phyloP scores from a whole-genome alignment of 768 basidiomycete genomes.

The Kwoniella botswanensis region DNA sequence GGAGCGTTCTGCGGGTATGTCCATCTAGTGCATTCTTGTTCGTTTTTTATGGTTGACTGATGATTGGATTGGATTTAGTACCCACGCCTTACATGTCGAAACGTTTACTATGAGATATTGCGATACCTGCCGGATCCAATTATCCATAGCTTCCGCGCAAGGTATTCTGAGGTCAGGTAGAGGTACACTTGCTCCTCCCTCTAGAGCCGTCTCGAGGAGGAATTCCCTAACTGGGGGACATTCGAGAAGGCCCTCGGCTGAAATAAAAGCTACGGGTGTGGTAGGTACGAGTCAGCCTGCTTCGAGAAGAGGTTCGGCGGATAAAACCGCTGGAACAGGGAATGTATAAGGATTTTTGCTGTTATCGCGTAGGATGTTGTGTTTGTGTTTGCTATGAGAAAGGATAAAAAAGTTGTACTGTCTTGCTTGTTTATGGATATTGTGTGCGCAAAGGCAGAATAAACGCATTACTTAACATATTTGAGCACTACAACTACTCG shows the following conservation, averaged over 20 bases:
- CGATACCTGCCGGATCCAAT: constrained; percentile 45
- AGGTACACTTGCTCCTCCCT: constrained; percentile 29
- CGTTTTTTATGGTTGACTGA: not conserved
- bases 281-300: constrained; percentile 11
- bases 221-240: constrained; percentile 13
- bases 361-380: not conserved
- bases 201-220: constrained; percentile 22
- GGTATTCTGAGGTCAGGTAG: constrained; percentile 34
- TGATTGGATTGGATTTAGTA: constrained; percentile 14
- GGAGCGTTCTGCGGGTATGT: constrained; percentile 54
- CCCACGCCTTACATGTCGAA: constrained; percentile 49
- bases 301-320: constrained; percentile 22
- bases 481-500: no score
- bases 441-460: no score
- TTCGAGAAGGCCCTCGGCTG: constrained; percentile 16
- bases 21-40: not conserved
- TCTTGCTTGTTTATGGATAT: no score
- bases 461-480: not conserved
- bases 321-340: constrained; percentile 14
- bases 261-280: not conserved
- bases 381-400: no score
- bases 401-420: no score
- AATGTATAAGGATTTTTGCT: not conserved
- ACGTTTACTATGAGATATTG: constrained; percentile 49
- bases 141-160: constrained; percentile 44